Conservation (phyloP, 2,329 filamentous ascomycete genomes). For the Colletotrichum acutatum region DNA sequence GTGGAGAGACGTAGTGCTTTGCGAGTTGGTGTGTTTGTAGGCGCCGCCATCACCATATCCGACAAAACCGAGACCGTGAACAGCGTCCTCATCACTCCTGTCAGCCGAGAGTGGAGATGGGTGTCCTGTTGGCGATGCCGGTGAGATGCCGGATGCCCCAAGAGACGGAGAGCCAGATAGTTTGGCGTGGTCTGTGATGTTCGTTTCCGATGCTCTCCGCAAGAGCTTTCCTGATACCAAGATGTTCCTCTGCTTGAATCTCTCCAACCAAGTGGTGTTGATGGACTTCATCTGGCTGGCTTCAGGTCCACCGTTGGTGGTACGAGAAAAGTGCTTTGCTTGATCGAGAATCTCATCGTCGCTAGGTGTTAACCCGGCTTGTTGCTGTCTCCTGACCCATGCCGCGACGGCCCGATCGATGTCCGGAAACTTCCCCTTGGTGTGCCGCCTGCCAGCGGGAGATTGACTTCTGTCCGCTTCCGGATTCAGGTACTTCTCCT, state of each 20-base stretch:
- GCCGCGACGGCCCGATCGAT: conserved; percentile 91
- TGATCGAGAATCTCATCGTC: conserved; percentile 89
- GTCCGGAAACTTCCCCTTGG: conserved; percentile 87
- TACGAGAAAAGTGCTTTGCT: conserved; percentile 78
- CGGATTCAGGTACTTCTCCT: conserved; percentile 90
- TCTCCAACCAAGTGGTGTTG: conserved; percentile 86
- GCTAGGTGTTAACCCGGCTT: conserved; percentile 77
- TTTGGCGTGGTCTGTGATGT: conserved; percentile 75
- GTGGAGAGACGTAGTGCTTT: conserved; percentile 73
- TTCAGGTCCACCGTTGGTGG: conserved; percentile 71
- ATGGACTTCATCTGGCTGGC: conserved; percentile 76
- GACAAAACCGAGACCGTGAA: conserved; percentile 67
- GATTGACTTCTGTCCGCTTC: conserved; percentile 80
- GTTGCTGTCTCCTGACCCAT: conserved; percentile 86
- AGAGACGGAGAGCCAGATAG: conserved; percentile 65
- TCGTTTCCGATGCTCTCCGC: conserved; percentile 72
- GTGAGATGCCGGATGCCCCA: conserved; percentile 72
- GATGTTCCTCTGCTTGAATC: conserved; percentile 91
- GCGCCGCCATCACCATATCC: conserved; percentile 64
- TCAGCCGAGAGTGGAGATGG: conserved; percentile 76
- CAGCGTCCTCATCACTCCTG: conserved; percentile 76
- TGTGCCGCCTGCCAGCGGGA: conserved; percentile 74
- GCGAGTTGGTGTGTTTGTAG: conserved; percentile 74
- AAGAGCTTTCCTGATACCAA: conserved; percentile 58
- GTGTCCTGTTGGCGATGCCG: conserved; percentile 75